These are phyloP conservation scores for Blastocystis sp. DNA, from an alignment of 352 stramenopile genomes.

Conservation along the genomic window DNA sequence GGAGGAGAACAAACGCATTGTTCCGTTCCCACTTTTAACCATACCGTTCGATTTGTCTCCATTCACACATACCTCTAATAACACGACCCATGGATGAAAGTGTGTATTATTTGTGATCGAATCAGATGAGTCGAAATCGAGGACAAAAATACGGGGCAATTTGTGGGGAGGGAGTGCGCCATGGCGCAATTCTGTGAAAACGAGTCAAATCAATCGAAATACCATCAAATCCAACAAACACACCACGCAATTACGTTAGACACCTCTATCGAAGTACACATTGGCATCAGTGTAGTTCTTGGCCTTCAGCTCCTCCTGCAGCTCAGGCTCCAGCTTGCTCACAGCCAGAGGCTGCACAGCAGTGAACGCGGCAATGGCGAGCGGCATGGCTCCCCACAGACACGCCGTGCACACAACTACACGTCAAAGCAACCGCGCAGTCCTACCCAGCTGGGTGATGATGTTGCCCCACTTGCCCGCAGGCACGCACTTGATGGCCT, in stretches of 20 bases:
- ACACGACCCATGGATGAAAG: slow-evolving; percentile 34
- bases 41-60: neutral
- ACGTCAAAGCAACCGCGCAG: neutral
- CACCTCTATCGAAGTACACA: slow-evolving; percentile 38
- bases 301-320: neutral
- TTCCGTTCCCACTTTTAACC: neutral
- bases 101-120: neutral
- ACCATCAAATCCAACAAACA: neutral
- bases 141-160: neutral
- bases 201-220: neutral
- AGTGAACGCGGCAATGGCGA: slow-evolving; percentile 71
- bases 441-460: slow-evolving; percentile 18
- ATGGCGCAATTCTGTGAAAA: neutral
- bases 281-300: neutral
- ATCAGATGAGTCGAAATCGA: neutral
- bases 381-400: slow-evolving; percentile 68
- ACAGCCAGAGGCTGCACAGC: neutral
- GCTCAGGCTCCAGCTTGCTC: slow-evolving; percentile 2
- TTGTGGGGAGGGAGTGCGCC: no score
- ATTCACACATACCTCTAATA: slow-evolving; percentile 28
- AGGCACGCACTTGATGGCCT: slow-evolving; percentile 8
- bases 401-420: slow-evolving; percentile 60
- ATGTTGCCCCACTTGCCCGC: slow-evolving; percentile 30
- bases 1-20: no score
- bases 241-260: slow-evolving; percentile 7